Base-by-base conservation (phyloP, 2,329 filamentous ascomycete species). In the Erysiphe pulchra region DNA sequence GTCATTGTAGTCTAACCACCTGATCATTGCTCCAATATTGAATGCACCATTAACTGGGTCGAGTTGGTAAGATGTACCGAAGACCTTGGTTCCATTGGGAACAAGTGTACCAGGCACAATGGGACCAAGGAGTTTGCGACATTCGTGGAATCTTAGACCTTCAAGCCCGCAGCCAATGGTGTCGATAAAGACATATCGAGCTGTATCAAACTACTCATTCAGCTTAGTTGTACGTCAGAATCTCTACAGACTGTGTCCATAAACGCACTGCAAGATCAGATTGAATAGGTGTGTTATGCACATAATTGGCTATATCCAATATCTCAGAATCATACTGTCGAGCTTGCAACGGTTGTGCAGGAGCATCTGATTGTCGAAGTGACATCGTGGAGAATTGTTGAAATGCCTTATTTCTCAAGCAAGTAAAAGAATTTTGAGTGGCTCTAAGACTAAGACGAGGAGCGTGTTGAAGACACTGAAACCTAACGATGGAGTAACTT, bases 1-100 rank as follows among this genome's bases (percentile, higher is more conserved):
- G 73, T 98, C 90, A 63, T 98, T 98, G 74, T 95, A 98, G 68
- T 98, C 90, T 57, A 98, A 75, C 90, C 90, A 98, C 60, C 90
- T 75, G 67, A 98, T 93, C 79, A 93, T 92, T 57, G 90, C 81
- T 56, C 90, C 90, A 56, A 98, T 95, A 71, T 95, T 95, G 75
- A 98, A 95, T 52, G 90, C 90, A 51, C 80, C 90, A 57, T 87
- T 87, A 60, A 95, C 77, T 36, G 90, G 90, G 62, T 95, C 90
- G 55, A 98, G 77, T 65, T 92, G 79, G 67, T 87, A 95, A 54
- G 80, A 75, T 31, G 90, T 95, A 52, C 90, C 90, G 37, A 82
- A 83, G 40, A 98, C 83, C 60, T 77, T 83, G 56, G 84, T 79
- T 53, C 90, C 90, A 60, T 93, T 86, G 60, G 90, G 87, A 46